Evolutionary conservation across 2,329 filamentous ascomycete genomes (phyloP), one percentile per base, ranked within the genome.

Genomic region (Diaporthe ampelina): DNA sequence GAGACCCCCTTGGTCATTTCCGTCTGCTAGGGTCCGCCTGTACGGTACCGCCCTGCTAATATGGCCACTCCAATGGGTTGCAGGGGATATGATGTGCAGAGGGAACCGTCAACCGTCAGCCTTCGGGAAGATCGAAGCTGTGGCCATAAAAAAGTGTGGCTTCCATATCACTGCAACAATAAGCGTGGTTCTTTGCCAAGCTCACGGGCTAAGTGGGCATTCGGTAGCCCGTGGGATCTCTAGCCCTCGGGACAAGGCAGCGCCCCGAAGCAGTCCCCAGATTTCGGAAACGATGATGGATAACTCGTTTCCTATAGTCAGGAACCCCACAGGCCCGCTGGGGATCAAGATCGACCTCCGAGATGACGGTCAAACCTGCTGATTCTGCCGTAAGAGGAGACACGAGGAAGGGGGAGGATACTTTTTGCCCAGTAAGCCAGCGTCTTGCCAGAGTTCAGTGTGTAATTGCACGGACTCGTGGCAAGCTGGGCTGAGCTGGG

Each of bases 201-300:
- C 63, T 40, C 37, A 40, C 11, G 11, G 37, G 37, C 37, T 26
- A n/a, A 17, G 63, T 67, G 63, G 59, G 63, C 63, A 52, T 67
- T 52, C 45, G 45, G 45, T 8, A 67, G 15, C 43, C 59, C n/a
- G 43, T 48, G 43, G 61, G 45, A 52, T 26, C 63, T 67, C 29
- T 67, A 32, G 43, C 45, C 32, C 45, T 52, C 45, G 63, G 63
- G 63, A 67, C 21, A 52, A 52, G 45, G 29, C 63, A 67, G 45
- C 45, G 45, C 29, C 29, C 69, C 29, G 69, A 59, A 58, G 35
- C 43, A 59, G 57, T 72, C 69, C 69, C 69, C 57, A 72, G 69
- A 54, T 59, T 71, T 71, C 69, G 69, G 69, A 71, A 59, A 59
- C 56, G 69, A 37, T 29, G 21, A 71, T 61, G 69, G 69, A 37